Conservation (phyloP, 2,329 filamentous ascomycete species). For the Calycina marina region DNA sequence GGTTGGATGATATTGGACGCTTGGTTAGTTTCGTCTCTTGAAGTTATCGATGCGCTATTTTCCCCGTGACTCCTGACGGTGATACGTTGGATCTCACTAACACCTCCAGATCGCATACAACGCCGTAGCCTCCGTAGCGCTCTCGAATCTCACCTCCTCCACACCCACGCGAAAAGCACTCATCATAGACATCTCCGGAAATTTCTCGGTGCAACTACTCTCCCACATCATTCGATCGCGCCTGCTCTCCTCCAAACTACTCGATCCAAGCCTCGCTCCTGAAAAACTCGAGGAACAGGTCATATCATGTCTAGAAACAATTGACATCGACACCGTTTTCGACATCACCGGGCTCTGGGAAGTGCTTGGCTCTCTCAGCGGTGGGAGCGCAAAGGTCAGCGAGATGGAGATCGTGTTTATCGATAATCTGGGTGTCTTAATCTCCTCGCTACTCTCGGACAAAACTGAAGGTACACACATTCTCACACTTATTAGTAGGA, state of each 20-base stretch:
- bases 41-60: no score
- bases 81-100: no score
- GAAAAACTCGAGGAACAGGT: constrained; percentile 8
- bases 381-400: neutral
- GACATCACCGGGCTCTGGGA: constrained; percentile 44
- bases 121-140: neutral
- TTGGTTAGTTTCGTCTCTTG: constrained; percentile 18
- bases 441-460: constrained; percentile 35
- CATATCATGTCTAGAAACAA: constrained; percentile 28
- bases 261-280: neutral
- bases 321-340: constrained; percentile 42
- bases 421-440: constrained; percentile 37
- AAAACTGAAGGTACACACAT: constrained; percentile 23
- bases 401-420: constrained; percentile 33
- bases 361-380: constrained; percentile 25
- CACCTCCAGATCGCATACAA: neutral
- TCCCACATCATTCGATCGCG: neutral
- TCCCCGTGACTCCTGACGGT: no score
- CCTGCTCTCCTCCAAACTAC: neutral
- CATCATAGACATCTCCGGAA: neutral
- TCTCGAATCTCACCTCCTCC: neutral
- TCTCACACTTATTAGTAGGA: no score
- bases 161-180: neutral
- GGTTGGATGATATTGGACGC: constrained; percentile 13
- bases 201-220: neutral